These are phyloP conservation scores for Grosmannia serpens DNA, from an alignment of 2,329 filamentous ascomycete species.

Conservation along the genomic window DNA sequence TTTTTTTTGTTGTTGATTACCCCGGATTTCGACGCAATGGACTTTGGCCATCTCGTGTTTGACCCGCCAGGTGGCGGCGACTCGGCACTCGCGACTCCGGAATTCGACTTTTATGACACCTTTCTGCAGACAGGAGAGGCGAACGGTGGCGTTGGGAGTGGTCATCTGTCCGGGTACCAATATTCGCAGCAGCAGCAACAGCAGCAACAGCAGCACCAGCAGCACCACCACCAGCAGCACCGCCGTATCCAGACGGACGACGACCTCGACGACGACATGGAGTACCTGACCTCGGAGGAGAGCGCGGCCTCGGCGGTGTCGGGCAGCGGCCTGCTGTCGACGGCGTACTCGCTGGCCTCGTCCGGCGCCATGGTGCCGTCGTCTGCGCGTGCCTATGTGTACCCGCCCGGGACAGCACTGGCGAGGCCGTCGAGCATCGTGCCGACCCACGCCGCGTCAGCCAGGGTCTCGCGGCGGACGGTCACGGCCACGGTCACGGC, in stretches of 20 bases:
- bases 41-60: constrained; percentile 7
- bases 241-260: background rate
- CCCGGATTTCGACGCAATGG: constrained; percentile 2
- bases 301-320: background rate
- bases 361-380: background rate
- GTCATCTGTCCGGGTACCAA: background rate
- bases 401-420: background rate
- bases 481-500: background rate
- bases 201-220: background rate
- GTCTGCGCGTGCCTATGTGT: background rate
- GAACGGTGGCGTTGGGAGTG: background rate
- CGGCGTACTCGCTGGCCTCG: background rate
- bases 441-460: background rate
- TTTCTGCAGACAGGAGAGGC: background rate
- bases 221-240: background rate
- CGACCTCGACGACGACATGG: background rate
- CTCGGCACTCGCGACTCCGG: background rate
- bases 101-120: background rate
- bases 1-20: background rate
- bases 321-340: background rate
- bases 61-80: constrained; percentile 2
- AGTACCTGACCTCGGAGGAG: background rate
- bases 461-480: background rate
- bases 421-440: background rate
- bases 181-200: background rate